A percentile compares a stretch with the other conserved stretches of the same genome.
phyloP scores from a whole-genome alignment of 305 asterid species.

The Salvia sclarea region DNA sequence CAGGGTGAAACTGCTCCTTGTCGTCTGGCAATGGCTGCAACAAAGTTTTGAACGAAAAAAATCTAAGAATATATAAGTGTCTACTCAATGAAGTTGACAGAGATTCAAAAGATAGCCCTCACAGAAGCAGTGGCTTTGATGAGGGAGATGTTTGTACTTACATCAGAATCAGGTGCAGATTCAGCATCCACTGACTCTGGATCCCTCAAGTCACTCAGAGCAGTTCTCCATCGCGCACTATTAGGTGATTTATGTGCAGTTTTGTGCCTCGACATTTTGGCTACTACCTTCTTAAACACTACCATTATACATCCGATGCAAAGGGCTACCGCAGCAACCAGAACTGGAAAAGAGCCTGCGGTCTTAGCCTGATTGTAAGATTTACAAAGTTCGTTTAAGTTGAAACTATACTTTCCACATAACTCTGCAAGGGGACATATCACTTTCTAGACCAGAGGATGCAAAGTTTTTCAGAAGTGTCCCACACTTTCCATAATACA shows the following conservation, averaged over 20 bases:
- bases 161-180: slow-evolving; percentile 45
- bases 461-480: neutral
- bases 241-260: slow-evolving; percentile 35
- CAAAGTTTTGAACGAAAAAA: slow-evolving; percentile 6
- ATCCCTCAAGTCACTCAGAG: slow-evolving; percentile 54
- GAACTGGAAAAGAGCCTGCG: slow-evolving; percentile 49
- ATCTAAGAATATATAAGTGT: neutral
- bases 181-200: slow-evolving; percentile 43
- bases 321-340: slow-evolving; percentile 62
- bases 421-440: neutral
- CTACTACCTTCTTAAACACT: slow-evolving; percentile 36
- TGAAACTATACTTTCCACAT: slow-evolving; percentile 22
- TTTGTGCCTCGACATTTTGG: slow-evolving; percentile 33
- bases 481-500: neutral
- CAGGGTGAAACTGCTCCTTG: slow-evolving; percentile 33
- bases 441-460: too few species aligned
- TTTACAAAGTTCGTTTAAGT: slow-evolving; percentile 37
- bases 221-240: slow-evolving; percentile 55
- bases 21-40: slow-evolving; percentile 44
- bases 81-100: too few species aligned
- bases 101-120: neutral
- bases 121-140: neutral
- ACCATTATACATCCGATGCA: slow-evolving; percentile 60
- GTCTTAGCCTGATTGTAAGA: slow-evolving; percentile 57
- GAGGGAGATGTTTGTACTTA: slow-evolving; percentile 33